These are phyloP conservation scores for Cyanodermella asteris DNA, from an alignment of 2,329 filamentous ascomycete species.

Conservation along the genomic window DNA sequence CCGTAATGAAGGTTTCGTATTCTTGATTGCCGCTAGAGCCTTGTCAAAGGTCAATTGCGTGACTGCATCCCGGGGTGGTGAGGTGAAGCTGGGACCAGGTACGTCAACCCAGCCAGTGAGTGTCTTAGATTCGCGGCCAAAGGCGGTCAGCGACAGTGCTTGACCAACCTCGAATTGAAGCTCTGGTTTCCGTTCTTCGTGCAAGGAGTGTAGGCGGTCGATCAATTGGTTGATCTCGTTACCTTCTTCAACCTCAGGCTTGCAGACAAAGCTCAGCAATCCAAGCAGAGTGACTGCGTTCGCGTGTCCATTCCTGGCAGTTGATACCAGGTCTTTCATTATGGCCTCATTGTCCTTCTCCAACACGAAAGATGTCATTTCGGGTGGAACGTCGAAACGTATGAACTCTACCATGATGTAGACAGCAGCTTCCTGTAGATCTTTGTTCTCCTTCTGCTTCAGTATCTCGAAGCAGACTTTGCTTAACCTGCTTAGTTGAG, in stretches of 20 bases:
- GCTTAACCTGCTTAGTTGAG: too few relatives aligned
- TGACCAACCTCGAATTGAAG: conserved; percentile 82
- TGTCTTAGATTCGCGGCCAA: conserved; percentile 65
- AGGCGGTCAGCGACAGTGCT: conserved; percentile 55
- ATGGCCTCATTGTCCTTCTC: neutral
- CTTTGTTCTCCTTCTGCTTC: conserved; percentile 30
- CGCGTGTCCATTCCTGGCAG: conserved; percentile 63
- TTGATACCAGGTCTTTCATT: conserved; percentile 39
- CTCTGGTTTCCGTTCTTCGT: conserved; percentile 69
- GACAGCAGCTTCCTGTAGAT: conserved; percentile 34
- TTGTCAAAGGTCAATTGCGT: conserved; percentile 43
- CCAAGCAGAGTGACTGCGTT: conserved; percentile 64
- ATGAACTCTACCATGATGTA: too few relatives aligned
- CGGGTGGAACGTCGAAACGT: too few relatives aligned
- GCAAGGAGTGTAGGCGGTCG: conserved; percentile 48
- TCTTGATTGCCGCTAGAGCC: conserved; percentile 54
- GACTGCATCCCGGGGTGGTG: conserved; percentile 16
- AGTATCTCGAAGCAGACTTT: conserved; percentile 11
- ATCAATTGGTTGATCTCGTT: conserved; percentile 34
- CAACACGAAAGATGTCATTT: too few relatives aligned
- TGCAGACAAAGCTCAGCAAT: conserved; percentile 39
- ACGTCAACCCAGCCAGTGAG: conserved; percentile 58
- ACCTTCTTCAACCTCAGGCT: conserved; percentile 14
- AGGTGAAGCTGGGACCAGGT: conserved; percentile 27
- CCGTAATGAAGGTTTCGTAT: conserved; percentile 69